Percentiles rank a stretch among this genome's conserved stretches.
Evolutionary conservation across 768 basidiomycete genomes (phyloP).

Genomic region (Pholiota conissans): DNA sequence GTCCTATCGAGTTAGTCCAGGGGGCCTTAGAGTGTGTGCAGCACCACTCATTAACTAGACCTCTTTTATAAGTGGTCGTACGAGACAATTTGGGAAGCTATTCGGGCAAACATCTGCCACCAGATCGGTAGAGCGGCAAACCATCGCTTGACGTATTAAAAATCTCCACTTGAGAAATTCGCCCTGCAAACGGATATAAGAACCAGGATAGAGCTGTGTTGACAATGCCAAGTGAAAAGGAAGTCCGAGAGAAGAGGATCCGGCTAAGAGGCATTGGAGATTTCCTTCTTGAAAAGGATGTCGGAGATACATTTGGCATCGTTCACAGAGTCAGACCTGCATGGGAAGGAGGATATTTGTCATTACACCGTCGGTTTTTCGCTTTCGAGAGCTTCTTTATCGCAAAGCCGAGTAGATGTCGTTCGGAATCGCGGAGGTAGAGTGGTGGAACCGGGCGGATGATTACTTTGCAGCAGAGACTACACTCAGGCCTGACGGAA

Average conservation of each 20-base stretch:
- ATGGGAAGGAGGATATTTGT: slow-evolving; percentile 2
- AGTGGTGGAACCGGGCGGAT: neutral
- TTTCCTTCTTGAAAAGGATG: neutral
- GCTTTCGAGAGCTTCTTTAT: slow-evolving; percentile 5
- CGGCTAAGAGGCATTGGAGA: neutral
- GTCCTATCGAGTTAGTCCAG: neutral
- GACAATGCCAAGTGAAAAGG: neutral
- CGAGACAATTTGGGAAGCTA: neutral
- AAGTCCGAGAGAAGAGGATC: neutral
- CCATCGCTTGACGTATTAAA: neutral
- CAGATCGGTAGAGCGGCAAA: neutral
- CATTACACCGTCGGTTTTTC: neutral
- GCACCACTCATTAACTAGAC: neutral
- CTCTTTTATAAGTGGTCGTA: neutral
- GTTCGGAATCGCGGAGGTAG: slow-evolving; percentile 9
- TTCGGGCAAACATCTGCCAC: neutral
- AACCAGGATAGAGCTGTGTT: neutral
- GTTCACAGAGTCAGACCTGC: neutral
- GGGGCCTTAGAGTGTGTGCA: neutral
- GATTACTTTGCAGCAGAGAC: neutral
- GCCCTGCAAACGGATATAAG: slow-evolving; percentile 1
- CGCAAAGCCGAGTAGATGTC: slow-evolving; percentile 2
- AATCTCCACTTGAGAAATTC: neutral
- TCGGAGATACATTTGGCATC: neutral
- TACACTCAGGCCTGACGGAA: neutral